Evolutionary conservation across 2,329 filamentous ascomycete species (phyloP).

Genomic region (Aspergillaceae sp.): DNA sequence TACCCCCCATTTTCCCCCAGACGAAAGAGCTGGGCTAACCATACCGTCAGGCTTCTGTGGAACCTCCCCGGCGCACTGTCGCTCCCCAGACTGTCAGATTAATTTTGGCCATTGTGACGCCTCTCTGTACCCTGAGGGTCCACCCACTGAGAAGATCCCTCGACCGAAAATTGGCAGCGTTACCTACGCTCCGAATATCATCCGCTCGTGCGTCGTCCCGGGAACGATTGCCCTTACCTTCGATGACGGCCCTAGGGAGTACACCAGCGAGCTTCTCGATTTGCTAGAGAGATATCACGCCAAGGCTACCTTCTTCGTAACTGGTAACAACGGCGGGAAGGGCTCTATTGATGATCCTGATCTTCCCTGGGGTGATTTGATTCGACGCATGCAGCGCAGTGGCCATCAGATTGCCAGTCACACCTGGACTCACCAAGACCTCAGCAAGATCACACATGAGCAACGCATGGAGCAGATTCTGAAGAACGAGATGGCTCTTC

Average conservation of each 20-base stretch:
- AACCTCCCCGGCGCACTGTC: conserved; percentile 28
- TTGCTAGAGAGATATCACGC: conserved; percentile 51
- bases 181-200: conserved; percentile 27
- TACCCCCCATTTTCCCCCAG: too few species aligned
- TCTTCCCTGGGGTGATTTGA: conserved; percentile 31
- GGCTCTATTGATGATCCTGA: conserved; percentile 36
- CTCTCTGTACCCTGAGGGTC: conserved; percentile 25
- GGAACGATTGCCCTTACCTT: conserved; percentile 59
- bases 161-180: conserved; percentile 29
- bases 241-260: conserved; percentile 57
- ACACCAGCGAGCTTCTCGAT: conserved; percentile 54
- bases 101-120: conserved; percentile 34
- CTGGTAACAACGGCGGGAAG: conserved; percentile 40
- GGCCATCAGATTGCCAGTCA: conserved; percentile 47
- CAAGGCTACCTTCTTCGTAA: conserved; percentile 61
- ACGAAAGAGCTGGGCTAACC: conserved; percentile 1
- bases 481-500: conserved; percentile 41
- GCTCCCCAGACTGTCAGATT: conserved; percentile 33
- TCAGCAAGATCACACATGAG: conserved; percentile 30
- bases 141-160: conserved; percentile 24
- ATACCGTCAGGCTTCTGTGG: conserved; percentile 31
- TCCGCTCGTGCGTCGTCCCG: conserved; percentile 36
- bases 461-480: conserved; percentile 37
- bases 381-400: conserved; percentile 34
- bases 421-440: conserved; percentile 44